A percentile compares a stretch with the other conserved stretches of the same genome.
phyloP scores from a whole-genome alignment of 164 flowering plant species.

The Stephania cephalantha region DNA sequence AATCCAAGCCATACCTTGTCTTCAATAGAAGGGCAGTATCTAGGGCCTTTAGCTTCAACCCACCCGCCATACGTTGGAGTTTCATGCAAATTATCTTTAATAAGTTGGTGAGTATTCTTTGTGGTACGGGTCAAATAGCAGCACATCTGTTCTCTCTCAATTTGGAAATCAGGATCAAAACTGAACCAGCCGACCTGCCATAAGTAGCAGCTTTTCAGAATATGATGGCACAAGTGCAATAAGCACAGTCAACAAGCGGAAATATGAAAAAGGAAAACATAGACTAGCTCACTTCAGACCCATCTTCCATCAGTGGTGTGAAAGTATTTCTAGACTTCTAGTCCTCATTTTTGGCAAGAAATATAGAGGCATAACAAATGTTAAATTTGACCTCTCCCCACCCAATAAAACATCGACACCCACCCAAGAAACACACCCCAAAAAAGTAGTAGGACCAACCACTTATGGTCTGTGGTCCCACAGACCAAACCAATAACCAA shows the following conservation, averaged over 20 bases:
- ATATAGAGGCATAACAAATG: not conserved
- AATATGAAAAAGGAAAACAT: not conserved
- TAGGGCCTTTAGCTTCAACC: constrained; percentile 97
- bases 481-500: not conserved
- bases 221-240: not conserved
- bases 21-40: constrained; percentile 99
- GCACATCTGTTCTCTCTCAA: constrained; percentile 95
- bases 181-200: constrained; percentile 88
- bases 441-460: not conserved
- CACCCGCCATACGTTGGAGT: constrained; percentile 99
- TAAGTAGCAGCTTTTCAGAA: constrained; percentile 8
- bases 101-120: constrained; percentile 66
- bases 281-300: not conserved
- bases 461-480: no score
- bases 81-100: constrained; percentile 89
- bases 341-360: not conserved
- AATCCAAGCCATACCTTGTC: constrained; percentile 58
- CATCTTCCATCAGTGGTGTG: not conserved
- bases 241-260: not conserved
- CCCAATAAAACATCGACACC: no score
- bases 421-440: no score
- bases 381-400: not conserved
- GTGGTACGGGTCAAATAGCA: constrained; percentile 94
- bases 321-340: not conserved
- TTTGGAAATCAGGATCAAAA: constrained; percentile 86